Evolutionary conservation across 306 rosid species (phyloP), one percentile per base, ranked within the genome.

Genomic region (Casuarina glauca): DNA sequence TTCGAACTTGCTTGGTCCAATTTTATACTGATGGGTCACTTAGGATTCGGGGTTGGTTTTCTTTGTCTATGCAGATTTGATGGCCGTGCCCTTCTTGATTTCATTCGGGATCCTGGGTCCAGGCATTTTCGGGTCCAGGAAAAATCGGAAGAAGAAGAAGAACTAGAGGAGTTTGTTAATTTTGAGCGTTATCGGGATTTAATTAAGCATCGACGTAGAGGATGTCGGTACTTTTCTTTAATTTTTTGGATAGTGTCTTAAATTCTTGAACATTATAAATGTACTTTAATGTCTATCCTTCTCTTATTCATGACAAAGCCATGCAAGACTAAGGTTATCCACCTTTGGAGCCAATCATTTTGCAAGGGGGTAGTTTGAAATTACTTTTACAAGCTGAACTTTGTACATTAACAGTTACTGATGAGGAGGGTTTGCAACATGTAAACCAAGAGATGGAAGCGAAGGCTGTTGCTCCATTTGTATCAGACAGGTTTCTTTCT

Each of bases 171-270:
- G 97, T 93, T 89, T 93, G 99, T 95, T 93, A 95, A 93, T 90
- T 95, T 95, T 95, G 96, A 95, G 97, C 97, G 99, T 89, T 95
- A 91, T 85, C 97, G 97, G 95, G 99, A 95, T 93, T 95, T 95
- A 90, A 81, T 95, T 91, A 95, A 93, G 97, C 98, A 93, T 91
- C 98, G 89, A 74, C 97, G 95, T 86, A 93, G 99, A 95, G 99
- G 99, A 95, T 95, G 98, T 93, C 96, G 97, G 99, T 95, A 95
- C 97, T 91, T 95, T 86, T 91, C 93, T 86, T 92, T 87, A 50
- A 80, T 86, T 83, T 88, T 66, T 73, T 39, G 74, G 78, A 81
- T 79, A 70, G 77, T 55, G 84, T 76, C 78, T 83, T 85, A 80
- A 82, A 82, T 75, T 82, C 85, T 53, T 53, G 75, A 86, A 69